A percentile compares a stretch with the other conserved stretches of the same genome.
These are phyloP conservation scores for Thermomyces lanuginosus DNA, from an alignment of 2,329 filamentous ascomycete species.

Conservation along the genomic window DNA sequence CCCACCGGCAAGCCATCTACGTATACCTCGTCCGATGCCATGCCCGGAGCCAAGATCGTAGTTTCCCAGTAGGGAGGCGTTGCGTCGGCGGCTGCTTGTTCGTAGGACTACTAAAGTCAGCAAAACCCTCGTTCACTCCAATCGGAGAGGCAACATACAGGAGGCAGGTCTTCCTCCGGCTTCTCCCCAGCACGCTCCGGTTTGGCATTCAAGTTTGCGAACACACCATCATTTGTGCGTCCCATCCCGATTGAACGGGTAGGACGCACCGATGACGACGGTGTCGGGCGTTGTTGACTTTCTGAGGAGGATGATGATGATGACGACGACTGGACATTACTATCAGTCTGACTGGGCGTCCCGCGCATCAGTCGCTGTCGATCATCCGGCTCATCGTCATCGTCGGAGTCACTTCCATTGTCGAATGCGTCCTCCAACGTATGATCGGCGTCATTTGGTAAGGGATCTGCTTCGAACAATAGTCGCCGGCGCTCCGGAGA, in stretches of 20 bases:
- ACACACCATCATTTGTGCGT: slow-evolving; percentile 81
- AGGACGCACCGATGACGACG: slow-evolving; percentile 22
- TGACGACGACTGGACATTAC: slow-evolving; percentile 11
- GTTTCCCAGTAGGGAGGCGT: slow-evolving; percentile 99
- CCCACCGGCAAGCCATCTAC: slow-evolving; percentile 86
- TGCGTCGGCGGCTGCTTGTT: slow-evolving; percentile 91
- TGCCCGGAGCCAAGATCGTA: slow-evolving; percentile 83
- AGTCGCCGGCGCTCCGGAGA: slow-evolving; percentile 41
- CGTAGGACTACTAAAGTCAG: slow-evolving; percentile 58
- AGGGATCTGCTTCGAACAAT: slow-evolving; percentile 37
- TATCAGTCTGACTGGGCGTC: slow-evolving; percentile 26
- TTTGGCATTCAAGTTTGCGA: slow-evolving; percentile 85
- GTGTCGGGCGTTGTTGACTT: slow-evolving; percentile 25
- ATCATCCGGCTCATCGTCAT: slow-evolving; percentile 58
- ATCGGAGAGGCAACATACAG: slow-evolving; percentile 43
- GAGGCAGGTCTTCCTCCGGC: slow-evolving; percentile 69
- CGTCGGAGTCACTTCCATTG: slow-evolving; percentile 56
- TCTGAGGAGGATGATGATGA: slow-evolving; percentile 14
- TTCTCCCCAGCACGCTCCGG: slow-evolving; percentile 67
- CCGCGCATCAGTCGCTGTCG: slow-evolving; percentile 71
- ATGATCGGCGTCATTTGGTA: slow-evolving; percentile 47
- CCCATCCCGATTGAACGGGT: slow-evolving; percentile 39
- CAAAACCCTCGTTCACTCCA: slow-evolving; percentile 6
- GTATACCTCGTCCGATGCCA: slow-evolving; percentile 87
- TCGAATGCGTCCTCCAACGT: slow-evolving; percentile 90